Evolutionary conservation across 495 filamentous ascomycete species (phyloP), one percentile per base, ranked within the genome.

Genomic region (Rostrohypoxylon terebratum): DNA sequence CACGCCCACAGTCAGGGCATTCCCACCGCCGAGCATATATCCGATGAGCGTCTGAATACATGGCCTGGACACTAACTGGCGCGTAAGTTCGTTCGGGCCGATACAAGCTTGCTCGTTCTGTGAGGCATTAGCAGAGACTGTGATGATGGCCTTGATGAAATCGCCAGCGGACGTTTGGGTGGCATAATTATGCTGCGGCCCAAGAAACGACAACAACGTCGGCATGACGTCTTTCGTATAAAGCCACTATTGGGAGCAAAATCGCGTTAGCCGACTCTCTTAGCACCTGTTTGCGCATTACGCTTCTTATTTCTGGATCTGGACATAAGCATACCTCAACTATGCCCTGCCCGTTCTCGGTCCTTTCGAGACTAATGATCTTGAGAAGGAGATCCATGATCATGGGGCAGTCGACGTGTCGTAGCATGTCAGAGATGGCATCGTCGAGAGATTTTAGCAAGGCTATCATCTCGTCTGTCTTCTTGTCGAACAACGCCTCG

Each of bases 131-230:
- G 96, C 96, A 2, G 96, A 98, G 68, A 99, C 97, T 25, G 96
- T 98, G 73, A 99, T 98, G 72, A 99, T 97, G 36, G 96, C 96
- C 80, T 99, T 99, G 68, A 99, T 86, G 75, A 98, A 99, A 78
- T 99, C 96, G 21, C 96, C 96, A 1, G 96, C 96, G 1, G 96
- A 96, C 0, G 96, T 98, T 79, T 99, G 96, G 9, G 95, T 96
- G 7, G 94, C 90, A 69, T 92, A 90, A 40, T 88, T 88, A 71
- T 94, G 88, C 42, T 97, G 90, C 0, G 93, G 87, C 0, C 93
- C 92, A 40, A 99, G 84, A 79, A 95, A 98, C 5, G 92, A 92
- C 10, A 99, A 88, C 13, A 99, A 85, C 14, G 88, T 89, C 0
- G 96, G 94, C 66, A 99, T 93, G n/a, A 99, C 82, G 68, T 93